Conservation (phyloP, 2,329 filamentous ascomycete genomes). For the Bipolaris gigantea region DNA sequence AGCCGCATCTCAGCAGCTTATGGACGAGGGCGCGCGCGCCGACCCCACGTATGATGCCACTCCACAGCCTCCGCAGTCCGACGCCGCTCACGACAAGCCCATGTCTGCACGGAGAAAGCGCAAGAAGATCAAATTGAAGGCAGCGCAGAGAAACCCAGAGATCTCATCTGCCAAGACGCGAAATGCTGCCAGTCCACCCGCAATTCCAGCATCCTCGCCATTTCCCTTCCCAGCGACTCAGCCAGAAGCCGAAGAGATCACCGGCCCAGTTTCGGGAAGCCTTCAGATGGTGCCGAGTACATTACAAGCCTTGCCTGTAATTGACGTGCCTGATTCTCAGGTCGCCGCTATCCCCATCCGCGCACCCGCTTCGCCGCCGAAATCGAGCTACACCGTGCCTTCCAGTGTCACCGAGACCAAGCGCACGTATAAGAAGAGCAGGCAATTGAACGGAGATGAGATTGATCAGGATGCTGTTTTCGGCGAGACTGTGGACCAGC, state of each 20-base stretch:
- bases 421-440: constrained; percentile 8
- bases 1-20: constrained; percentile 26
- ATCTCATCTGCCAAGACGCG: not conserved
- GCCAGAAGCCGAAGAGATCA: not conserved
- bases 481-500: not conserved
- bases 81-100: not conserved
- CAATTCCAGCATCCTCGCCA: constrained; percentile 4
- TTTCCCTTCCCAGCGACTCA: constrained; percentile 11
- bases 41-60: not conserved
- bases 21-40: constrained; percentile 14
- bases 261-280: not conserved
- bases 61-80: not conserved
- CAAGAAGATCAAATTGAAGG: not conserved
- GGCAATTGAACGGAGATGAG: not conserved
- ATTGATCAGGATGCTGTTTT: not conserved
- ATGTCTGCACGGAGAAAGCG: not conserved
- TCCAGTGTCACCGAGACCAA: constrained; percentile 10
- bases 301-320: not conserved
- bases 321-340: constrained; percentile 22
- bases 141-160: not conserved
- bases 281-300: not conserved
- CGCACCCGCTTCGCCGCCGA: constrained; percentile 5
- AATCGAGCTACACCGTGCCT: constrained; percentile 9
- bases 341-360: not conserved
- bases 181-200: not conserved